A percentile compares a stretch with the other conserved stretches of the same genome.
These are phyloP conservation scores for Cladorrhinum sp. DNA, from an alignment of 2,329 filamentous ascomycete species.

Conservation along the genomic window DNA sequence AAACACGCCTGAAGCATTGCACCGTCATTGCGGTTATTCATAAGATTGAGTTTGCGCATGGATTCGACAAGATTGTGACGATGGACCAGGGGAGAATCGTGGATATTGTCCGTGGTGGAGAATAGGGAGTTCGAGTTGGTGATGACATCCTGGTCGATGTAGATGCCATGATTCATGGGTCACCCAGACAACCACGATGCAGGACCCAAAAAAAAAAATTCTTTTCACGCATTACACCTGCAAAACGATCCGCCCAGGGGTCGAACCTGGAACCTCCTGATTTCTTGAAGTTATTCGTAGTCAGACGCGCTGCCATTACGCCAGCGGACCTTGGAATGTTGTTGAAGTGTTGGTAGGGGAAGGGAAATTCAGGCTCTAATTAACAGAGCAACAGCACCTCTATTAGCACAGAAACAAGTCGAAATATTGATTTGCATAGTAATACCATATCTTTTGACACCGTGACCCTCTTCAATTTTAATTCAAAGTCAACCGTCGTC, in stretches of 20 bases:
- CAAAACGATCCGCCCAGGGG: not conserved
- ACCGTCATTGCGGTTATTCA: slow-evolving; percentile 2
- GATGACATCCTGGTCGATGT: not conserved
- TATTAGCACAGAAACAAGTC: too few species aligned
- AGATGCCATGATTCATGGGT: not conserved
- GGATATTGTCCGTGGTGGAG: not conserved
- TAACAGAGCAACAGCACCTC: too few species aligned
- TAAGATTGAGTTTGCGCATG: not conserved
- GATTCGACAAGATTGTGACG: slow-evolving; percentile 1
- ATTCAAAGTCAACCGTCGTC: too few species aligned
- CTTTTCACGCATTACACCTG: not conserved
- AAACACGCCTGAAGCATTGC: not conserved
- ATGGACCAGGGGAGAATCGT: not conserved
- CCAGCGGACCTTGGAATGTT: not conserved
- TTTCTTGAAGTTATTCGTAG: not conserved
- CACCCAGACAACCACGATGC: not conserved
- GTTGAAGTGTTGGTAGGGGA: too few species aligned
- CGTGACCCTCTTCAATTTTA: too few species aligned
- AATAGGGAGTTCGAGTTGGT: not conserved
- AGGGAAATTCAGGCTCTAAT: too few species aligned
- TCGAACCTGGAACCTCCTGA: not conserved
- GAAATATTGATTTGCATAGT: too few species aligned
- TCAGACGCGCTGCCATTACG: not conserved
- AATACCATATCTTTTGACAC: too few species aligned
- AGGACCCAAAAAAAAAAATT: not conserved